Evolutionary conservation across 2,329 filamentous ascomycete species (phyloP), one percentile per base, ranked within the genome.

Genomic region (Fusarium nurragi): DNA sequence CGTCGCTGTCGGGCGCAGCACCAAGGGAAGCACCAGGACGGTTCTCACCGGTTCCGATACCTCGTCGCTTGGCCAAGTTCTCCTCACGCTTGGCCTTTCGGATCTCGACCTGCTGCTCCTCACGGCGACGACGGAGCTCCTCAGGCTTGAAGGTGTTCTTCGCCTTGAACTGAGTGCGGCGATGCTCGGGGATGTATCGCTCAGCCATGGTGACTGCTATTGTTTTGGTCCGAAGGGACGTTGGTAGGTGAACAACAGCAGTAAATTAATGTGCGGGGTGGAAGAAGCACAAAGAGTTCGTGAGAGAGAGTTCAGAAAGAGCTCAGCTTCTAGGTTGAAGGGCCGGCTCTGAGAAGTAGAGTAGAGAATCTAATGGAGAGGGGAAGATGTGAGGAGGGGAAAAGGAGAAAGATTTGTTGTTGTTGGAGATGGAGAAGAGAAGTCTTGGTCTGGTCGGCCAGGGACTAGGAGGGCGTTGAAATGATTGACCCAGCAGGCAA

Each of bases 91-190:
- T 98, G 69, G 94, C 92, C 84, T 97, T 97, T 78, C 95, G 90
- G 77, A 99, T 99, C 84, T 99, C 95, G 70, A 99, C 95, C 83
- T 98, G 95, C 81, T 97, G 94, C 83, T 99, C 95, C 80, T 99
- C 95, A 77, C 95, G 95, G 78, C 95, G 95, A 76, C 95, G 94
- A 78, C 95, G 93, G 70, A 99, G 90, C 84, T 99, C 95, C 79
- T 99, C 95, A 74, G 94, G 94, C 88, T 97, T 97, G 87, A 99
- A 98, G 76, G 93, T 93, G 82, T 92, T 94, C 88, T 97, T 97
- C 54, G 95, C 95, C 90, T 99, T 99, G 90, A 97, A 99, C 84
- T 97, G 94, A 70, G 93, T 97, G 78, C 95, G 94, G 80, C 95
- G 93, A 86, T 99, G 95, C 85, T 99, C 95, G 79, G 95, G 95